These are phyloP conservation scores for Solanum habrochaites DNA, from an alignment of 257 asterid genomes.

Conservation along the genomic window DNA sequence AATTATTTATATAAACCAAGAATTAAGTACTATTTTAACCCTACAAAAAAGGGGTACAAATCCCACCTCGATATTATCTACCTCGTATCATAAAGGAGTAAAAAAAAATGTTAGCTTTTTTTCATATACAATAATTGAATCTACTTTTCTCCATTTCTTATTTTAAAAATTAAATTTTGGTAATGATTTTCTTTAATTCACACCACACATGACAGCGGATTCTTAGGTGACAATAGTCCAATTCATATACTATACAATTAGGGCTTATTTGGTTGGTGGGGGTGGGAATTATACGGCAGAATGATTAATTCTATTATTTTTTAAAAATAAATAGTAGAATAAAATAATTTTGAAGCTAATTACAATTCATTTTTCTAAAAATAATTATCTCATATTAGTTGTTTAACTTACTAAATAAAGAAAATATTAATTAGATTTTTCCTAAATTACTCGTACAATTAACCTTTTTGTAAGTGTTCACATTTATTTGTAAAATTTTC, in stretches of 20 bases:
- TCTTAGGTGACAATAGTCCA: background rate
- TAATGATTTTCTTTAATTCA: background rate
- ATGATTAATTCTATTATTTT: too few relatives aligned
- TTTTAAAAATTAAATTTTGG: background rate
- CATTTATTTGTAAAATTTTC: too few relatives aligned
- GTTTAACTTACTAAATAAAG: too few relatives aligned
- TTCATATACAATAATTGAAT: background rate
- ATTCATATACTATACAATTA: background rate
- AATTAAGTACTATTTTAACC: background rate
- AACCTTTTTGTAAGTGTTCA: too few relatives aligned
- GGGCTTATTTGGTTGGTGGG: background rate
- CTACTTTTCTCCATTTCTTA: background rate
- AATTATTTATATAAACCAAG: background rate
- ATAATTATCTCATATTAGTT: too few relatives aligned
- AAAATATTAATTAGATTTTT: too few relatives aligned
- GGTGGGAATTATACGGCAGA: background rate
- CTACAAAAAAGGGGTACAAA: background rate
- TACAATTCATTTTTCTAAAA: too few relatives aligned
- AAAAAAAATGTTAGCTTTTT: background rate
- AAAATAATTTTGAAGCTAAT: too few relatives aligned
- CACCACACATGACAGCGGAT: background rate
- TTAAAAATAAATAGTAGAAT: background rate
- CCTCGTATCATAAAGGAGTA: background rate
- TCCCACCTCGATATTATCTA: background rate
- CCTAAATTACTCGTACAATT: background rate